Base-by-base conservation (phyloP, 306 rosid species). In the Luffa acutangula region DNA sequence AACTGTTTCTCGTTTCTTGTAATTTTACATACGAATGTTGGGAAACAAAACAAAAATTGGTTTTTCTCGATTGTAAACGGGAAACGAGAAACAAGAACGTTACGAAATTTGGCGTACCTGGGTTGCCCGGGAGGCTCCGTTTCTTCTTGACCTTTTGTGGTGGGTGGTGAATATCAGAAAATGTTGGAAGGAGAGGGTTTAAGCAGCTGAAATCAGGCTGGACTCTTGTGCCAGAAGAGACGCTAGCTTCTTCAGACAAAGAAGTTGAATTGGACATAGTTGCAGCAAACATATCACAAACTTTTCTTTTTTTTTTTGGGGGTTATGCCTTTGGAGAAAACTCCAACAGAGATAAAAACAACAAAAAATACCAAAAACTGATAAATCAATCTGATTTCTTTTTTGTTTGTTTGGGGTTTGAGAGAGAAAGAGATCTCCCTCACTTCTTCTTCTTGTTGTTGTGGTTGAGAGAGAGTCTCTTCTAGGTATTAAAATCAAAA, bases 101-200 rank as follows among this genome's bases (percentile, higher is more conserved):
- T 34, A 13, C 2, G 70, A 8, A 64, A 11, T 12, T 15, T 17
- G 18, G 0, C 39, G 9, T 82, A 91, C 98, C 98, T 65, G 98
- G 98, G 63, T 93, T 90, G 64, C 98, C 98, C 12, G 98, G 98
- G 71, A 90, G 92, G 85, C 82, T 93, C 86, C 98, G 88, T 77
- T 93, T 93, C 86, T 86, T 93, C 91, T 91, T 90, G 60, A 80
- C 75, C 81, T 89, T 91, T 46, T 78, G 88, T 18, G 89, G 87
- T 15, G 90, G 85, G 34, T 82, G 89, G 45, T 83, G 88, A 37
- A 58, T 21, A 58, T 74, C 53, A 51, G 70, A 71, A 77, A 76
- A 82, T 57, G 84, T 78, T 72, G 93, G 86, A 49, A 85, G 78
- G 1, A 84, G 37, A 1, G 87, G 87, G 65, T 87, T 66, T 66